Conservation (phyloP, 2,329 filamentous ascomycete genomes). For the Exophiala lecanii-corni region DNA sequence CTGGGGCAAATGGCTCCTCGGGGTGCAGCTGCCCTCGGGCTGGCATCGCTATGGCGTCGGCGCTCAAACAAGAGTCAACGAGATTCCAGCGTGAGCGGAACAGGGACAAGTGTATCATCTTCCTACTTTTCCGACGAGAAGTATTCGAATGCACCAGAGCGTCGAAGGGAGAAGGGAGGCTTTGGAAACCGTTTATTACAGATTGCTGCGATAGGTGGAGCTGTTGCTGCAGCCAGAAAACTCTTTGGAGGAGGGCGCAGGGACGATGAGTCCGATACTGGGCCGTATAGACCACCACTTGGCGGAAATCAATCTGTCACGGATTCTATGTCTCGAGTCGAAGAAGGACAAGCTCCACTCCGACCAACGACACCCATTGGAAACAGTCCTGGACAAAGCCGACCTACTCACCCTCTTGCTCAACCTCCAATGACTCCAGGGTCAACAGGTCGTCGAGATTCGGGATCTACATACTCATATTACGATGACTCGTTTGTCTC, state of each 20-base stretch:
- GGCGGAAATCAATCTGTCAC: constrained; percentile 44
- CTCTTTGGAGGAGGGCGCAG: constrained; percentile 54
- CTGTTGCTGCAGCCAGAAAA: constrained; percentile 57
- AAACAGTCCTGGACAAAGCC: constrained; percentile 29
- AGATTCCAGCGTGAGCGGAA: constrained; percentile 35
- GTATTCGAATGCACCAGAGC: constrained; percentile 49
- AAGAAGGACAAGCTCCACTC: constrained; percentile 51
- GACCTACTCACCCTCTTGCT: constrained; percentile 29
- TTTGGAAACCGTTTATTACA: constrained; percentile 59
- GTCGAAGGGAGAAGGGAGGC: constrained; percentile 40
- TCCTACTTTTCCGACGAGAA: constrained; percentile 64
- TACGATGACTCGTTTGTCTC: constrained; percentile 39
- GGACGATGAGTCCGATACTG: constrained; percentile 50
- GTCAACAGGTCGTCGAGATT: constrained; percentile 12
- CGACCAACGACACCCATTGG: constrained; percentile 38
- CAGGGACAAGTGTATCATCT: constrained; percentile 40
- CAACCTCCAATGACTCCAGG: constrained; percentile 30
- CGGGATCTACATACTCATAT: constrained; percentile 34
- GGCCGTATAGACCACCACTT: constrained; percentile 49
- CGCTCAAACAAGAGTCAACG: constrained; percentile 33
- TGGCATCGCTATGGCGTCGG: constrained; percentile 48
- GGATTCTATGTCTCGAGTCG: constrained; percentile 42
- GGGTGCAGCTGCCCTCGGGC: constrained; percentile 53
- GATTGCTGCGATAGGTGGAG: constrained; percentile 59
- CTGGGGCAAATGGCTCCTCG: constrained; percentile 48